Conservation (phyloP, 202 grass and related monocot species). For the Brachypodium distachyon region DNA sequence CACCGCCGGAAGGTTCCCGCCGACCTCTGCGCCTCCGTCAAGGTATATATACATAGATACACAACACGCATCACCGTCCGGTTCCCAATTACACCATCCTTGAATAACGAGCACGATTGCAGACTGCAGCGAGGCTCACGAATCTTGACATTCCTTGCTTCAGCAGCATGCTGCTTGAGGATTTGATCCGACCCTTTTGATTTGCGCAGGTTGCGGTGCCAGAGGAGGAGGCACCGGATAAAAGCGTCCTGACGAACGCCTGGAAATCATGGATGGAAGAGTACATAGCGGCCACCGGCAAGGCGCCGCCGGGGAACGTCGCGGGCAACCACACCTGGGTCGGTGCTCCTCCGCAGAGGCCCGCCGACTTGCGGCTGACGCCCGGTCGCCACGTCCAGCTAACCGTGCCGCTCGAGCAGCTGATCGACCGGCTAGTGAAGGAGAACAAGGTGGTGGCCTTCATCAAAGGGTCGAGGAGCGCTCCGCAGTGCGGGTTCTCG, state of each 20-base stretch:
- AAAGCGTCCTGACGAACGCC: conserved; percentile 43
- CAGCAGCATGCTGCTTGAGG: neutral
- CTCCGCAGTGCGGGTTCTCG: conserved; percentile 85
- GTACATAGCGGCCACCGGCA: conserved; percentile 61
- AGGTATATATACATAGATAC: conserved; percentile 35
- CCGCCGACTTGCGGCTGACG: conserved; percentile 56
- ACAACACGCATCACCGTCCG: neutral
- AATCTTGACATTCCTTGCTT: too few relatives aligned
- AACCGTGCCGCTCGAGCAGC: conserved; percentile 58
- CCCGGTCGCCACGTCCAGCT: conserved; percentile 83
- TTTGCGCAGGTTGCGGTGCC: conserved; percentile 40
- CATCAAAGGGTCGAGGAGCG: conserved; percentile 90
- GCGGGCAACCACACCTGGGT: conserved; percentile 74
- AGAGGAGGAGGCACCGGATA: conserved; percentile 42
- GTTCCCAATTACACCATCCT: neutral
- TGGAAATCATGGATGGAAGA: conserved; percentile 98
- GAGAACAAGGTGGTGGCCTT: conserved; percentile 93
- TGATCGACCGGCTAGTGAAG: conserved; percentile 81
- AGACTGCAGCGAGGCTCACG: too few relatives aligned
- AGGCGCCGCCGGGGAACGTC: conserved; percentile 76
- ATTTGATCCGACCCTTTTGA: neutral
- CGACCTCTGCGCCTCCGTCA: conserved; percentile 56
- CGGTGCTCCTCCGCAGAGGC: conserved; percentile 40
- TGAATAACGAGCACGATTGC: too few relatives aligned
- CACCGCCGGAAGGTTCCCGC: conserved; percentile 59